Evolutionary conservation across 805 yeast species (phyloP).

Genomic region (Wickerhamiella hasegawae): DNA sequence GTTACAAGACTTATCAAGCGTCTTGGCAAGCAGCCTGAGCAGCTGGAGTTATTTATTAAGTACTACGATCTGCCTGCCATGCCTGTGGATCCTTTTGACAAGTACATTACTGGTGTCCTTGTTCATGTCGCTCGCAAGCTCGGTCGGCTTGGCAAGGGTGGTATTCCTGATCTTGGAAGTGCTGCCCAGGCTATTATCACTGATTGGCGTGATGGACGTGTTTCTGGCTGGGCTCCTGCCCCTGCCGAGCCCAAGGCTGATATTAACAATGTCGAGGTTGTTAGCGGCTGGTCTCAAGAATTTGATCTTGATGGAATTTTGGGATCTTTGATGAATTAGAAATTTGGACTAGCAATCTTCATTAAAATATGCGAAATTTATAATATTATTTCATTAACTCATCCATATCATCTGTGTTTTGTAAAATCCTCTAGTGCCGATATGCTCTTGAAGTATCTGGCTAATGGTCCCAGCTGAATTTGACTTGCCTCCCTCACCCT

Average conservation of each 20-base stretch:
- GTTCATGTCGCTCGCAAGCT: constrained; percentile 85
- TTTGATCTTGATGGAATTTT: constrained; percentile 80
- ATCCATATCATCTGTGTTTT: too few relatives aligned
- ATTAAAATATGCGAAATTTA: too few relatives aligned
- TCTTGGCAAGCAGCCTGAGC: constrained; percentile 52
- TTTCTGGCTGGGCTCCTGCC: constrained; percentile 81
- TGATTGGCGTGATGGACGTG: constrained; percentile 96
- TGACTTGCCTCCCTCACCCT: too few relatives aligned
- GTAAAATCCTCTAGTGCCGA: too few relatives aligned
- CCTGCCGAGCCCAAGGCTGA: constrained; percentile 29
- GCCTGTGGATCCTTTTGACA: constrained; percentile 54
- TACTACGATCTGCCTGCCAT: constrained; percentile 71
- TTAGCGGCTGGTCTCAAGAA: constrained; percentile 83
- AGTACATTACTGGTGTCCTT: constrained; percentile 69
- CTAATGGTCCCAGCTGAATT: too few relatives aligned
- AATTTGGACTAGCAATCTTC: too few relatives aligned
- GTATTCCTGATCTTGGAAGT: constrained; percentile 74
- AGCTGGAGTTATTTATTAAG: constrained; percentile 46
- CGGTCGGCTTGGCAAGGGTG: constrained; percentile 87
- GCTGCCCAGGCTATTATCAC: constrained; percentile 72
- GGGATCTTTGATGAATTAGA: constrained; percentile 9
- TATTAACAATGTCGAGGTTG: constrained; percentile 53
- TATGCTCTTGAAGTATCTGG: too few relatives aligned
- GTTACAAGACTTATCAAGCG: constrained; percentile 62
- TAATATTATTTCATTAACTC: too few relatives aligned